Percentiles rank a stretch among this genome's conserved stretches.
Conservation (phyloP, 768 basidiomycete genomes). For the Hemileccinum impolitum region DNA sequence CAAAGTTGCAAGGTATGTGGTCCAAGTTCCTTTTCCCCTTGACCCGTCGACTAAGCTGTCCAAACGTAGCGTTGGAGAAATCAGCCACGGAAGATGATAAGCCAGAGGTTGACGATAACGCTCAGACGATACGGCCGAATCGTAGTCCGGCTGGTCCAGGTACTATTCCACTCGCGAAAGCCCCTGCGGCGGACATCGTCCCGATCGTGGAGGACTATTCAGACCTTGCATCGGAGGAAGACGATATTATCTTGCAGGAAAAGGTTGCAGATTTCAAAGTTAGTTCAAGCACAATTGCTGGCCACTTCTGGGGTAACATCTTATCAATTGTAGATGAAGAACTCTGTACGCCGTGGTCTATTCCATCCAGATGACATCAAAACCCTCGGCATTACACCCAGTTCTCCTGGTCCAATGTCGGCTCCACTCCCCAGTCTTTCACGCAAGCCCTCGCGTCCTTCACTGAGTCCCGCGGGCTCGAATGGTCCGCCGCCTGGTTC, state of each 20-base stretch:
- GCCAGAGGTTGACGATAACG: slow-evolving; percentile 63
- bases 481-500: slow-evolving; percentile 28
- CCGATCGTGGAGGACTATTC: slow-evolving; percentile 90
- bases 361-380: slow-evolving; percentile 91
- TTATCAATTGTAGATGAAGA: slow-evolving; percentile 53
- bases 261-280: slow-evolving; percentile 88
- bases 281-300: slow-evolving; percentile 8
- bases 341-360: slow-evolving; percentile 65
- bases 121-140: slow-evolving; percentile 74
- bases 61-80: slow-evolving; percentile 57
- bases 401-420: slow-evolving; percentile 57
- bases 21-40: neutral
- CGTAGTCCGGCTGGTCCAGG: slow-evolving; percentile 60
- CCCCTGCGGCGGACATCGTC: slow-evolving; percentile 57
- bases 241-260: slow-evolving; percentile 62
- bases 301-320: neutral
- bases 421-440: slow-evolving; percentile 61
- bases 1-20: slow-evolving; percentile 64
- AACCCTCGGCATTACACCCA: slow-evolving; percentile 54
- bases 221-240: slow-evolving; percentile 79
- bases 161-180: slow-evolving; percentile 52
- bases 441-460: slow-evolving; percentile 52
- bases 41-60: neutral
- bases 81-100: slow-evolving; percentile 54
- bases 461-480: slow-evolving; percentile 43